Conservation (phyloP, 1,139 yeast species). For the Nematodospora anomalae region DNA sequence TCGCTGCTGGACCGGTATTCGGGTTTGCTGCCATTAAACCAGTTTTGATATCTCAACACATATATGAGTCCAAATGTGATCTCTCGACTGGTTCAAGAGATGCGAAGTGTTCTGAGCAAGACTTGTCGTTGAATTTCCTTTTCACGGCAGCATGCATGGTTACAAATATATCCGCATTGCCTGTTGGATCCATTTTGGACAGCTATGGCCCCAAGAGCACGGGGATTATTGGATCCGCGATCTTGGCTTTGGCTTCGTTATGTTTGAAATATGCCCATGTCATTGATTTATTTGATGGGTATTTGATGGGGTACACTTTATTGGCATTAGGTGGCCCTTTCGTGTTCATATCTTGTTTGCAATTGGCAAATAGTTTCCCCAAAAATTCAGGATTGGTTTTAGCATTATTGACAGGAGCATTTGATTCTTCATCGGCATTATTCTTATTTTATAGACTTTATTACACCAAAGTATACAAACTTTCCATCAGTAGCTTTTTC, state of each 20-base stretch:
- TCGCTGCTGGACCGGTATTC: constrained; percentile 92
- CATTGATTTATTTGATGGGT: constrained; percentile 34
- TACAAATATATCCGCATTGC: constrained; percentile 79
- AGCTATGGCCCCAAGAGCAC: constrained; percentile 76
- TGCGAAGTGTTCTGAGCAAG: constrained; percentile 66
- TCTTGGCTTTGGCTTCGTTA: constrained; percentile 55
- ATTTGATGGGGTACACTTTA: constrained; percentile 39
- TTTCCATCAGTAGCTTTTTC: constrained; percentile 57
- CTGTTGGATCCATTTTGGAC: constrained; percentile 80
- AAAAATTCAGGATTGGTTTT: constrained; percentile 42
- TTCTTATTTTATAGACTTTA: constrained; percentile 60
- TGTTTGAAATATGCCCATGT: constrained; percentile 39
- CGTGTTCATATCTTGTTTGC: constrained; percentile 47
- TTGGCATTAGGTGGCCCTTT: constrained; percentile 50
- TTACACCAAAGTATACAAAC: constrained; percentile 45
- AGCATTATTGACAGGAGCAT: constrained; percentile 47
- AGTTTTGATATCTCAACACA: constrained; percentile 69
- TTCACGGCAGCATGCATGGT: constrained; percentile 85
- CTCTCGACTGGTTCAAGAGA: constrained; percentile 17
- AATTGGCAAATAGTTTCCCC: constrained; percentile 48
- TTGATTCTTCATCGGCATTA: constrained; percentile 46
- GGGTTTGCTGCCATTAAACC: constrained; percentile 95
- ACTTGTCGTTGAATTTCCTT: constrained; percentile 73
- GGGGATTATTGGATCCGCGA: constrained; percentile 68
- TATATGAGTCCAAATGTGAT: constrained; percentile 64